Base-by-base conservation (phyloP, 257 asterid species). In the Agastache rugosa region DNA sequence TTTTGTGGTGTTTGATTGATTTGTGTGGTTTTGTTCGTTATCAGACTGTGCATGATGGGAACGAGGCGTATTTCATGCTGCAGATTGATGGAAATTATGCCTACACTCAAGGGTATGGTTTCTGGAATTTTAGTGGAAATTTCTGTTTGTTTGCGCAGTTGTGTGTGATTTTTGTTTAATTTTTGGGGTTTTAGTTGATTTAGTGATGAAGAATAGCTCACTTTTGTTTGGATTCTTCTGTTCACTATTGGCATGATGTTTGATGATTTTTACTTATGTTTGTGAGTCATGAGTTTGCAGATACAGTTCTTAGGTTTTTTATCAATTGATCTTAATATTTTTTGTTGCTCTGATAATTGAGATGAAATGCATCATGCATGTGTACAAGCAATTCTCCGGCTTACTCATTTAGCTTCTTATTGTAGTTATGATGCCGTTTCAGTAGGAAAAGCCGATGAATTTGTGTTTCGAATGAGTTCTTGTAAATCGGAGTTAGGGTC, bases 41-140 rank as follows among this genome's bases (percentile, higher is more conserved):
- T 53, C 73, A 88, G 94, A 86, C 75, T 14, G 77, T 82, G 80
- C 94, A 88, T 76, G 91, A 88, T 41, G 94, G 94, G 64, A 85
- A 78, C 61, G 88, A 81, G 61, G 86, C 85, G 41, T 85, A 67
- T 71, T 86, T 86, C 80, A 83, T 88, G 91, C 69, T 88, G 75
- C 93, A 80, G 77, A 85, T 88, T 19, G 73, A 81, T 61, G 90
- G 94, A 64, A 77, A 85, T 63, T 88, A 84, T 80, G 85, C 84
- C 8, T 88, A 88, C 63, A 54, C 83, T 68, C 83, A 79, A 67
- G 94, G 94, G 91, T 88, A 79, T 48, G 60, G 23, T 72, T 73
- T 64, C 70, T 70, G 44, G 25, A 60, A 61, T 23, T 74, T 58
- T 69, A 11, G 37, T 63, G 59, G 53, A 11, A 6, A 50, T 50